These are phyloP conservation scores for Chytriomyces sp. DNA, from an alignment of 192 early-diverging fungal genomes.

Conservation along the genomic window DNA sequence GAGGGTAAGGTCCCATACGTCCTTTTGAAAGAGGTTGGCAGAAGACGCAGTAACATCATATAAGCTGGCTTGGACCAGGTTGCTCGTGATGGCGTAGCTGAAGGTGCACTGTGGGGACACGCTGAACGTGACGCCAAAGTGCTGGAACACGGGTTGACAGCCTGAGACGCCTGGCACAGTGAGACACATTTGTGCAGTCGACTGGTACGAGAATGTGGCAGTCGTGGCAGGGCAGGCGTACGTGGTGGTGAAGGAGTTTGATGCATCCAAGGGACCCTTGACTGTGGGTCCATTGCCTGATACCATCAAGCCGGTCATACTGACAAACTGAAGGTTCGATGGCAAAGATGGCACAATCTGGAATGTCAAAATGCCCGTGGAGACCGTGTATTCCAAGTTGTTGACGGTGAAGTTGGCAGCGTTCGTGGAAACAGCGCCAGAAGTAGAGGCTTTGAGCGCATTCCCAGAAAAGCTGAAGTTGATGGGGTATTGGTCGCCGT, in stretches of 20 bases:
- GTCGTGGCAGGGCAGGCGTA: background rate
- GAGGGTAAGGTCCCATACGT: background rate
- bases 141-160: background rate
- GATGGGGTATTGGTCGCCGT: background rate
- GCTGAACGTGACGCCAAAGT: background rate
- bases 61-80: background rate
- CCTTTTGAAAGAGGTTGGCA: background rate
- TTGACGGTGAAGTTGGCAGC: background rate
- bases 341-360: background rate
- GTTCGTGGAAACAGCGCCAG: background rate
- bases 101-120: background rate
- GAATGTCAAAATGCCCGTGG: background rate
- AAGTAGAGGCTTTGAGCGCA: background rate
- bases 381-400: background rate
- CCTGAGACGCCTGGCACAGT: background rate
- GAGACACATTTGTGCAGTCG: background rate
- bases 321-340: background rate
- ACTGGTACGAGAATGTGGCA: background rate
- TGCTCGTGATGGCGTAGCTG: background rate
- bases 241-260: background rate
- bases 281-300: too few species aligned
- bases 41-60: background rate
- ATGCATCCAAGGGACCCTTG: too few species aligned
- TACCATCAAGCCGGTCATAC: background rate
- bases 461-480: background rate